Conservation (phyloP, 139 green algal genomes). For the Chlamydomonas urium region DNA sequence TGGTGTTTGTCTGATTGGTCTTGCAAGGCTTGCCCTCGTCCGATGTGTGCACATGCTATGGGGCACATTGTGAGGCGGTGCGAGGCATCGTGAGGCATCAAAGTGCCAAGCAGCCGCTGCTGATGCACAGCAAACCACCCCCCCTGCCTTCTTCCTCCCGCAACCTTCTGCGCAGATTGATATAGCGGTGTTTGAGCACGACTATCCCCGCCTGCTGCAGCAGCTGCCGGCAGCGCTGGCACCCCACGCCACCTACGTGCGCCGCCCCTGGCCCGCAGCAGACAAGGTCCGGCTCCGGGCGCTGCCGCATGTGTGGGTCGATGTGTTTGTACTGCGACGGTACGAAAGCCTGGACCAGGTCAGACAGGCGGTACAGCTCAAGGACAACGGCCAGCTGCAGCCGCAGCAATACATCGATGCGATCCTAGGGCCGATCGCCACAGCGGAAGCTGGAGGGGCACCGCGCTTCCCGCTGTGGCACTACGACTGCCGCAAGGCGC, state of each 20-base stretch:
- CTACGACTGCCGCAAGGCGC: slow-evolving; percentile 3
- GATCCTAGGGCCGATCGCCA: neutral
- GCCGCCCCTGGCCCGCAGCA: neutral
- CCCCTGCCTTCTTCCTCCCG: no score
- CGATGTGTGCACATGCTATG: no score
- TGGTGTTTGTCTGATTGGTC: no score
- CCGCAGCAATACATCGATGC: neutral
- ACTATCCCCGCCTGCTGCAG: neutral
- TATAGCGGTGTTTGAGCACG: neutral
- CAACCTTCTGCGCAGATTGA: no score
- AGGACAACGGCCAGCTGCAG: slow-evolving; percentile 5
- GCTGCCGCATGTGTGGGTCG: slow-evolving; percentile 7
- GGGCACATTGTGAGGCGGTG: no score
- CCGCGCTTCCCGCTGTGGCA: slow-evolving; percentile 4
- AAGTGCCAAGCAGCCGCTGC: no score
- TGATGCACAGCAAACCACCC: no score
- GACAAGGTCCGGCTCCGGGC: neutral
- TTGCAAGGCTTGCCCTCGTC: no score
- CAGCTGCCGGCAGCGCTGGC: neutral
- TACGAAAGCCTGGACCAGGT: neutral
- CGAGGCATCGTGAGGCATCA: no score
- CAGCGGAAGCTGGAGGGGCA: neutral
- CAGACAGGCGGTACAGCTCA: neutral
- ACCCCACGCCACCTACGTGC: no score
- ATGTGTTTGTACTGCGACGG: slow-evolving; percentile 9